A percentile compares a stretch with the other conserved stretches of the same genome.
Evolutionary conservation across 768 basidiomycete species (phyloP).

Genomic region (Lactarius evosmus): DNA sequence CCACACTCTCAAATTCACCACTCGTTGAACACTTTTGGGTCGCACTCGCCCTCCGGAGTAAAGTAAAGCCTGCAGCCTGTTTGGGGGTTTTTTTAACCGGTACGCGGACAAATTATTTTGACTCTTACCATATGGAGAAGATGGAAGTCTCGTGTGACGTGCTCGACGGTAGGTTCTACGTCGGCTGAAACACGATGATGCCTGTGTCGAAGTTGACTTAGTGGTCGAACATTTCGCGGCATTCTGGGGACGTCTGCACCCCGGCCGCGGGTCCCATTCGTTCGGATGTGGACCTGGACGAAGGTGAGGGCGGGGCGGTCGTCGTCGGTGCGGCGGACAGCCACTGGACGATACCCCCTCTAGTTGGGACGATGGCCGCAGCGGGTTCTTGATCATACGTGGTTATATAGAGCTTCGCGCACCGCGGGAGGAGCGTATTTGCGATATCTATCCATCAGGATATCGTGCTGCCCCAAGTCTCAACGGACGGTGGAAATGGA

Average conservation of each 20-base stretch:
- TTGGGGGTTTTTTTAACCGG: too few relatives aligned
- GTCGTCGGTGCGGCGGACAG: too few relatives aligned
- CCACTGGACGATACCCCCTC: too few relatives aligned
- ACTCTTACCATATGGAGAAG: conserved; percentile 1
- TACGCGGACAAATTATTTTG: background rate
- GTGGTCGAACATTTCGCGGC: background rate
- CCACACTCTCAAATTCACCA: conserved; percentile 4
- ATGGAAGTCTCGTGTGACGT: conserved; percentile 1
- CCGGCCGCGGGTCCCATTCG: background rate
- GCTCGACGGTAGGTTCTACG: conserved; percentile 13
- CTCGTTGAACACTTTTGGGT: background rate
- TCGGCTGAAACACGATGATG: conserved; percentile 15
- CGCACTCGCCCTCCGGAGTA: background rate
- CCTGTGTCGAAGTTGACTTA: background rate
- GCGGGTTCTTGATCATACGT: background rate
- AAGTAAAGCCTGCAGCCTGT: background rate
- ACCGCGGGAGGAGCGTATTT: background rate
- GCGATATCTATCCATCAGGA: conserved; percentile 12
- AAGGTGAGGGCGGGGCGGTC: too few relatives aligned
- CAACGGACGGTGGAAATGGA: background rate
- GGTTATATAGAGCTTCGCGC: too few relatives aligned
- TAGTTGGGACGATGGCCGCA: too few relatives aligned
- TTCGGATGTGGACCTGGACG: background rate
- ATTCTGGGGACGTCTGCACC: background rate
- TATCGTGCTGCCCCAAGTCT: background rate